Percentiles rank a stretch among this genome's conserved stretches.
phyloP scores from a whole-genome alignment of 768 basidiomycete species.

The Russula dissimulans region DNA sequence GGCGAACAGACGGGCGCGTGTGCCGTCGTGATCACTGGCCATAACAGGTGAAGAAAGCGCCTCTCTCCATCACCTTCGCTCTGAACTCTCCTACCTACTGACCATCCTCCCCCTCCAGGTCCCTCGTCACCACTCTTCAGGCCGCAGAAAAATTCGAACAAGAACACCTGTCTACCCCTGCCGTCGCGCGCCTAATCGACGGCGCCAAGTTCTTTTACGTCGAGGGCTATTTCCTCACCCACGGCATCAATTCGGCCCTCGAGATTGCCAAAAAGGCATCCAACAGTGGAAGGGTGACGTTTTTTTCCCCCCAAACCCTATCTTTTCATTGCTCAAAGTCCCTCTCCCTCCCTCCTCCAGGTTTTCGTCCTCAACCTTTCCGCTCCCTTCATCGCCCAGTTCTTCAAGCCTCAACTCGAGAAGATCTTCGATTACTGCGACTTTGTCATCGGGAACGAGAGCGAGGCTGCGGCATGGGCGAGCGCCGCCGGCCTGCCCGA shows the following conservation, averaged over 20 bases:
- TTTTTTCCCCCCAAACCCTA: neutral
- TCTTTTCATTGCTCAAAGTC: no score
- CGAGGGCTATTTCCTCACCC: conserved; percentile 91
- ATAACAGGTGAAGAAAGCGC: conserved; percentile 56
- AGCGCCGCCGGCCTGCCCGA: conserved; percentile 58
- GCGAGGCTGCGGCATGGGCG: conserved; percentile 86
- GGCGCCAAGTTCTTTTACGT: conserved; percentile 85
- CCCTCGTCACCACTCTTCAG: conserved; percentile 85
- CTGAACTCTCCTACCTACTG: neutral
- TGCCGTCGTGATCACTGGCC: conserved; percentile 89
- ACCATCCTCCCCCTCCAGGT: conserved; percentile 36
- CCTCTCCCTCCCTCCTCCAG: conserved; percentile 30
- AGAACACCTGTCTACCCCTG: conserved; percentile 66
- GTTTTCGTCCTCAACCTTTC: conserved; percentile 89
- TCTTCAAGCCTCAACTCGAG: conserved; percentile 78
- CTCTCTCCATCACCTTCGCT: neutral
- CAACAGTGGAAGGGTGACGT: conserved; percentile 60
- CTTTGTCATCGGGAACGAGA: conserved; percentile 92
- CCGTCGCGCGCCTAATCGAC: conserved; percentile 68
- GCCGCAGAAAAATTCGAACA: conserved; percentile 85
- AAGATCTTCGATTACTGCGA: conserved; percentile 78
- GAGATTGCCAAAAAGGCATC: conserved; percentile 73
- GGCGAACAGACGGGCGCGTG: conserved; percentile 92
- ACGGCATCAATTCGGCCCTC: conserved; percentile 65
- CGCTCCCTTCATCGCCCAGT: conserved; percentile 94